These are phyloP conservation scores for Eucalyptus victrix DNA, from an alignment of 345 rosid species.

Conservation along the genomic window DNA sequence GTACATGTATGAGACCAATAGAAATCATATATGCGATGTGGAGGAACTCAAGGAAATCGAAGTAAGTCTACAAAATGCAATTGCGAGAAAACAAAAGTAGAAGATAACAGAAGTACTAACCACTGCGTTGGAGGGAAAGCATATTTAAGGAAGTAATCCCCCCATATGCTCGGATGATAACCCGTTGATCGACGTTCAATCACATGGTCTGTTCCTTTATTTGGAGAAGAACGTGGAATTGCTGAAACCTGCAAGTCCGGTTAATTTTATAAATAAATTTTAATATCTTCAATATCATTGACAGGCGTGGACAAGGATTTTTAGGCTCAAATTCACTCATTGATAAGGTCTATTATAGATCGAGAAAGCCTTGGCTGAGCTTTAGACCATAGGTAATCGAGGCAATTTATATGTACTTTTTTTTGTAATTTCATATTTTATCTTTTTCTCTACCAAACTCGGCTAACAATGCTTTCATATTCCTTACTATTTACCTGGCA, in stretches of 20 bases:
- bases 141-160: not conserved
- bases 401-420: too few species aligned
- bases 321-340: not conserved
- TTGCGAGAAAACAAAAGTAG: not conserved
- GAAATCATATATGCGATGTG: not conserved
- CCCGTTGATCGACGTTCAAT: not conserved
- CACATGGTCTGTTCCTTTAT: not conserved
- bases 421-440: too few species aligned
- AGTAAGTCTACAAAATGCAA: not conserved
- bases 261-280: too few species aligned
- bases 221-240: not conserved
- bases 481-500: too few species aligned
- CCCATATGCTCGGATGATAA: conserved; percentile 8
- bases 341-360: not conserved
- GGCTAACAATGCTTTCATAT: too few species aligned
- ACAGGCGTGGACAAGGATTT: not conserved
- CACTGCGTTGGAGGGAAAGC: not conserved
- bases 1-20: not conserved
- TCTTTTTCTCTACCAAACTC: not conserved
- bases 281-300: not conserved
- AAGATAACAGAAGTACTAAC: not conserved
- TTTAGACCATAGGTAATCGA: too few species aligned
- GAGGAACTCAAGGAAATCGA: not conserved
- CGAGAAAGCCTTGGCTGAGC: not conserved
- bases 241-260: not conserved